Base-by-base conservation (phyloP, 2,329 filamentous ascomycete genomes). In the Talaromyces verruculosus region DNA sequence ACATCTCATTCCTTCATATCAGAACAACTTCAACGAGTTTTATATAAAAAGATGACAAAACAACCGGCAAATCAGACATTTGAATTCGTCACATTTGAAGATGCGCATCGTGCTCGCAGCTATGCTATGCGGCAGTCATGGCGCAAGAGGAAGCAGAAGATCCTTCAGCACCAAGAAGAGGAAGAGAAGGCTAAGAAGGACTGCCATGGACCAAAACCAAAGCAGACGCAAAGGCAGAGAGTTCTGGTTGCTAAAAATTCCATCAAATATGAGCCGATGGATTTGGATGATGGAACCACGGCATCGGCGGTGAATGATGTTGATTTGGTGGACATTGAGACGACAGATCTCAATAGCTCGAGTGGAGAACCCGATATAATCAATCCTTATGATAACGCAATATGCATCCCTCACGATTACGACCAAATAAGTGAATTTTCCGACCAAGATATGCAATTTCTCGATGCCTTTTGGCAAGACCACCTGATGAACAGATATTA, bases 61-160 rank as follows among this genome's bases (percentile, higher is more conserved):
- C 58, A 57, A 45, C 25, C 5, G 1, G 1, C 7, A 5, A 15
- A 28, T 37, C 64, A 62, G 8, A 62, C 37, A 11, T 65, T 65
- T 43, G 59, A 57, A 30, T 65, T 65, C 33, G 64, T 65, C 11
- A 55, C 64, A 1, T 62, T 41, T 35, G 43, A 65, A 57, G 64
- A 65, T 62, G 64, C 45, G 28, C 59, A 61, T 33, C 64, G 64
- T 25, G 64, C 64, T 6, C 64, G 64, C n/a, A 65, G 64, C 59
- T 62, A 58, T 49, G 64, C 64, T 15, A 65, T 65, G 64, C 64
- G 64, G 17, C 58, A 65, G 49, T 62, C 64, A 2, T 65, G 64
- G 64, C 58, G 64, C 17, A 65, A 65, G 51, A 43, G 64, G 37
- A 65, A 65, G 49, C 59, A 65, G 39, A 60, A 65, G 49, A 51